Evolutionary conservation across 331 rosid species (phyloP).

Genomic region (Rhamnella rubrinervis): DNA sequence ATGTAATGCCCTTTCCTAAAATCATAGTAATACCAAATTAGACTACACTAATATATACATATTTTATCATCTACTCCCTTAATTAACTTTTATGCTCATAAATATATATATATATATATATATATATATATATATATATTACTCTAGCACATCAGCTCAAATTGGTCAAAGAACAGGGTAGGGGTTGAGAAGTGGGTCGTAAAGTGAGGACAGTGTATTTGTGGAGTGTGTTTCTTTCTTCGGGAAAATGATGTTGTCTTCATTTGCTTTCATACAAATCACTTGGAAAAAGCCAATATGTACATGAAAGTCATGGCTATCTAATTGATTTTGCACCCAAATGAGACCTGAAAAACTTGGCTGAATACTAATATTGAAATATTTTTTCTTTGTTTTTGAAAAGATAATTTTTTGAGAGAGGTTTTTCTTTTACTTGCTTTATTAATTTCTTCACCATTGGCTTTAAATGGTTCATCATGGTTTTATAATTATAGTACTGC

Average conservation of each 20-base stretch:
- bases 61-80: too few species aligned
- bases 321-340: slow-evolving; percentile 23
- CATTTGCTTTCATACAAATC: slow-evolving; percentile 27
- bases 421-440: slow-evolving; percentile 2
- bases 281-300: slow-evolving; percentile 10
- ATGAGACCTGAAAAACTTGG: slow-evolving; percentile 14
- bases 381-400: slow-evolving; percentile 14
- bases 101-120: too few species aligned
- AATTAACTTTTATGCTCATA: too few species aligned
- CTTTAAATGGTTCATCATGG: slow-evolving; percentile 24
- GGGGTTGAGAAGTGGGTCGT: slow-evolving; percentile 45
- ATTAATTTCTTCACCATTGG: slow-evolving; percentile 21
- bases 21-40: too few species aligned
- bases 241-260: slow-evolving; percentile 59
- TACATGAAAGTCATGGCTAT: slow-evolving; percentile 22
- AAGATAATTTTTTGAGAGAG: neutral
- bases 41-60: too few species aligned
- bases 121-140: too few species aligned
- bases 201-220: slow-evolving; percentile 22
- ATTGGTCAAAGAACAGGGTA: slow-evolving; percentile 43
- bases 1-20: neutral
- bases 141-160: too few species aligned
- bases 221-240: slow-evolving; percentile 35
- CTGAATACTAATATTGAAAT: slow-evolving; percentile 18
- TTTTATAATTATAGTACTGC: slow-evolving; percentile 4